Evolutionary conservation across 805 yeast species (phyloP).

Genomic region (Lipomyces sp.): DNA sequence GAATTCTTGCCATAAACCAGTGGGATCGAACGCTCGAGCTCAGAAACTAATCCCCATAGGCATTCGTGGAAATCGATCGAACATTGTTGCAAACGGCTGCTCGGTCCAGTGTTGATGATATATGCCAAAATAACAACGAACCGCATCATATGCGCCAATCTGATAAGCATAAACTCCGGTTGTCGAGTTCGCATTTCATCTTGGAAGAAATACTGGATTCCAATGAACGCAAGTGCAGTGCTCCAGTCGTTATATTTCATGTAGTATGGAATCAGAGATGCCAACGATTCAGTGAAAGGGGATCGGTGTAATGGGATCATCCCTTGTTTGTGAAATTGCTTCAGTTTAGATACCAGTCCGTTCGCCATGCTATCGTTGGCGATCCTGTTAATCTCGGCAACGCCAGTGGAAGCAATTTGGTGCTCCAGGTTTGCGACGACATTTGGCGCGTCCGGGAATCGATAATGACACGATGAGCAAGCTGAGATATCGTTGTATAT

Average conservation of each 20-base stretch:
- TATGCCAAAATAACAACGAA: constrained; percentile 13
- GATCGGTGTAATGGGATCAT: constrained; percentile 17
- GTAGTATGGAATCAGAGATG: constrained; percentile 5
- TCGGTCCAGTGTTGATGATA: not conserved
- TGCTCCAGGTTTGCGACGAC: constrained; percentile 5
- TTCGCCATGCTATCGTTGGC: not conserved
- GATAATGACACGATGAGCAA: constrained; percentile 16
- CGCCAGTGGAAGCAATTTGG: not conserved
- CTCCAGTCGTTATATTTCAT: constrained; percentile 8
- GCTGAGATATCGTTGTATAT: constrained; percentile 9
- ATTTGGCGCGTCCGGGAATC: constrained; percentile 13
- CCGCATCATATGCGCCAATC: constrained; percentile 21
- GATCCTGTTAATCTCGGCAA: not conserved
- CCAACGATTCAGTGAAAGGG: constrained; percentile 9
- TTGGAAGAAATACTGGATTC: constrained; percentile 18
- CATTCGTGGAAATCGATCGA: constrained; percentile 16
- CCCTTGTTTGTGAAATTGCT: not conserved
- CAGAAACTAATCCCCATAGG: constrained; percentile 16
- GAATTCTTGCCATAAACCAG: constrained; percentile 10
- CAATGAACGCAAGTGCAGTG: constrained; percentile 9
- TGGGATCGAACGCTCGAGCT: constrained; percentile 10
- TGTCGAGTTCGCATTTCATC: constrained; percentile 8
- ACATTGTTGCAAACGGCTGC: not conserved
- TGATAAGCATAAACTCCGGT: constrained; percentile 7
- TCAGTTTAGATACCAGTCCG: not conserved